phyloP scores from a whole-genome alignment of 352 stramenopile species.

The Pythium sp. region DNA sequence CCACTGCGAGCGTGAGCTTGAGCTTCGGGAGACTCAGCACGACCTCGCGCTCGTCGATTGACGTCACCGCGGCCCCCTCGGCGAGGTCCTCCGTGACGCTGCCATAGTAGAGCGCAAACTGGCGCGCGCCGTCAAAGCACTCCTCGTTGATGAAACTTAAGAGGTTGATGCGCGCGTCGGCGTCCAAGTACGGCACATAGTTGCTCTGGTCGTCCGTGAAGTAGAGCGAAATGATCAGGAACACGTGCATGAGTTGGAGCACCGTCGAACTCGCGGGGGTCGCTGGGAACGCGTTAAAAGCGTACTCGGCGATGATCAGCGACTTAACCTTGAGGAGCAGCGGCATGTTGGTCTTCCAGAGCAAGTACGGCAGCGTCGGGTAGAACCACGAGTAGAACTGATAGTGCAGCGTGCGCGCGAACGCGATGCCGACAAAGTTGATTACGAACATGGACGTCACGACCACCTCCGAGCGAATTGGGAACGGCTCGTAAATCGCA shows the following conservation, averaged over 20 bases:
- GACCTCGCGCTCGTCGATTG: constrained; percentile 82
- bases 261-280: constrained; percentile 88
- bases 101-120: constrained; percentile 81
- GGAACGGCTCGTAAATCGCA: constrained; percentile 70
- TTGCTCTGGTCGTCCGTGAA: constrained; percentile 55
- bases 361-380: constrained; percentile 92
- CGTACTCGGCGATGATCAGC: constrained; percentile 80
- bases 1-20: constrained; percentile 79
- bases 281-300: constrained; percentile 96
- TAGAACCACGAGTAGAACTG: constrained; percentile 98
- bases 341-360: constrained; percentile 89
- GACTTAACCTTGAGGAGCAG: constrained; percentile 83
- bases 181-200: constrained; percentile 79
- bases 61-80: constrained; percentile 51
- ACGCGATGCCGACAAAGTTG: constrained; percentile 97
- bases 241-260: constrained; percentile 91
- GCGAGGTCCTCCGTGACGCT: constrained; percentile 78
- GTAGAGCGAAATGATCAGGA: constrained; percentile 79
- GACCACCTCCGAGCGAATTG: constrained; percentile 81
- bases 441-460: constrained; percentile 85
- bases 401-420: constrained; percentile 97
- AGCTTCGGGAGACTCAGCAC: constrained; percentile 75
- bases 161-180: constrained; percentile 62
- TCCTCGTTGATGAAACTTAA: constrained; percentile 76
- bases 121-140: constrained; percentile 67